Evolutionary conservation across 2,329 filamentous ascomycete genomes (phyloP), one percentile per base, ranked within the genome.

Genomic region (Ophiocordyceps camponoti-saundersi): DNA sequence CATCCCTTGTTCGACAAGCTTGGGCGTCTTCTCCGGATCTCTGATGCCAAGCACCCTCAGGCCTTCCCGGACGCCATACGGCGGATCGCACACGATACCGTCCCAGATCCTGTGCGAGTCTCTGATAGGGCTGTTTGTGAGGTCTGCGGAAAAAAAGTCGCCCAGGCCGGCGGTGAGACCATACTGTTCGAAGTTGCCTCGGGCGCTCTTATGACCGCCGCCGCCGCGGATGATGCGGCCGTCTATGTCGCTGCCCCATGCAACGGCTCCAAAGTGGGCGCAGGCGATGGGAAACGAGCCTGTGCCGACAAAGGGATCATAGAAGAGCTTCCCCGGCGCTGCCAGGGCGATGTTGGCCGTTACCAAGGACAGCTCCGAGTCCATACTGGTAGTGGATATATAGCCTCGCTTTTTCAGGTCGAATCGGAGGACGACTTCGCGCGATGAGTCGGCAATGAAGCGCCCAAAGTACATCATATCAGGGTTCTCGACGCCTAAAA

Each of bases 311-410:
- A 98, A 98, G 0, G 92, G 92, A 55, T 98, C 92, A 57, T 90
- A 95, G 56, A 94, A 85, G 2, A 96, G 60, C 58, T 85, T 93
- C 0, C 87, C 90, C 0, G 88, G 84, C 0, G 69, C 80, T 0
- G 88, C 88, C 15, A 85, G 76, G 0, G 86, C 85, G 54, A 98
- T 79, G 58, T 96, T 98, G 2, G 90, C 92, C 0, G 89, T 95
- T 21, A 98, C 69, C 1, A 98, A 73, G 13, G 88, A 85, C 42
- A 98, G 72, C 61, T 96, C 92, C 0, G 90, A 85, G 60, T 98
- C 92, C 92, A 98, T 96, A 43, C 85, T 92, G 0, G 92, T 98
- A 0, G 90, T 96, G 54, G 84, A 87, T 56, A 98, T 96, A 60
- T 98, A 98, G 39, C 75, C 74, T 26, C 92, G 72, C 64, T 94